Conservation (phyloP, 2,329 filamentous ascomycete genomes). For the Gaeumannomyces tritici region DNA sequence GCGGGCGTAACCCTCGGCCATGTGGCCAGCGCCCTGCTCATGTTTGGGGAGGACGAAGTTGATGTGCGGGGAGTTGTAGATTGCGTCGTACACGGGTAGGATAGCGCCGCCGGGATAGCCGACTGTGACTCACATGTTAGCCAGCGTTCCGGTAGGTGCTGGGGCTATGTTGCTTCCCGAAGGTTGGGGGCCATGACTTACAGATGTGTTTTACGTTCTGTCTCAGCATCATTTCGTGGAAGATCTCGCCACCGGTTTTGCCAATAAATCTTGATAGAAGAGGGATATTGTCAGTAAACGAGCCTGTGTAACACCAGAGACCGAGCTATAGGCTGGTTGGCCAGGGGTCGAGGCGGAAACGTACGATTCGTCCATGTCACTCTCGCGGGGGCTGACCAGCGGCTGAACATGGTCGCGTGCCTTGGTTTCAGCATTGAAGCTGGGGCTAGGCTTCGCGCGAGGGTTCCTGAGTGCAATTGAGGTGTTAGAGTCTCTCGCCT, state of each 20-base stretch:
- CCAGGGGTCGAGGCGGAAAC: slow-evolving; percentile 22
- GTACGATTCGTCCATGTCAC: slow-evolving; percentile 74
- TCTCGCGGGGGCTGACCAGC: slow-evolving; percentile 48
- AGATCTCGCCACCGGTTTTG: slow-evolving; percentile 91
- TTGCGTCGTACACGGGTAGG: slow-evolving; percentile 95
- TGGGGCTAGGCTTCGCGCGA: slow-evolving; percentile 53
- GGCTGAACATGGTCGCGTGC: slow-evolving; percentile 57
- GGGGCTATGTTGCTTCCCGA: background rate
- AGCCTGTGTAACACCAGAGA: background rate
- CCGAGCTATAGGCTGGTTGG: background rate
- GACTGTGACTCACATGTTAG: slow-evolving; percentile 34
- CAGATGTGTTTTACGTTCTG: slow-evolving; percentile 89
- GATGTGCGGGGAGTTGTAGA: slow-evolving; percentile 96
- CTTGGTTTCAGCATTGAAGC: slow-evolving; percentile 41
- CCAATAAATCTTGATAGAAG: slow-evolving; percentile 64
- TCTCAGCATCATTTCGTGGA: slow-evolving; percentile 98
- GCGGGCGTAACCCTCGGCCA: slow-evolving; percentile 95
- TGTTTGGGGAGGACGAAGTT: slow-evolving; percentile 92
- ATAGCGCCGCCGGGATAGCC: slow-evolving; percentile 94
- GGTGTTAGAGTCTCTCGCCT: slow-evolving; percentile 13
- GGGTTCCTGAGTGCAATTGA: slow-evolving; percentile 31
- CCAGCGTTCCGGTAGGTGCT: background rate
- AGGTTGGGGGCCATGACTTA: slow-evolving; percentile 40
- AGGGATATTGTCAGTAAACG: slow-evolving; percentile 2
- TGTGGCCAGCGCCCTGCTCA: slow-evolving; percentile 96